Base-by-base conservation (phyloP, 495 filamentous ascomycete genomes). In the Chaetomium fimeti region DNA sequence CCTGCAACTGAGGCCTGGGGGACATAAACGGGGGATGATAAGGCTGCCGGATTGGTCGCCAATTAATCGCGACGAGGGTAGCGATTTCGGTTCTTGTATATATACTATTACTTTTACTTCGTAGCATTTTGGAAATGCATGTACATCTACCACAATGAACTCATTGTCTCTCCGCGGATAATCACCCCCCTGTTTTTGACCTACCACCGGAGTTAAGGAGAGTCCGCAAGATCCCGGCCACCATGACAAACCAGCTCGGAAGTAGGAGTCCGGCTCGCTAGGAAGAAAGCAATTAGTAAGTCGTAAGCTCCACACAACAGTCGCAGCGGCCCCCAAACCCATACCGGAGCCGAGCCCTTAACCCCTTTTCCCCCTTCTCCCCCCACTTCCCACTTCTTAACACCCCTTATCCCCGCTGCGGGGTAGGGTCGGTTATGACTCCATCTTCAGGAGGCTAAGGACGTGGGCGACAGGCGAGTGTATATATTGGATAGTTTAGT, bases 371-470 rank as follows among this genome's bases (percentile, higher is more conserved):
- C 29, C 7, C 29, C 29, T 3, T 7, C 7, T 32, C 29, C 29
- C 29, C 7, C 29, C 29, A 32, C 29, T 32, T 32, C 29, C 29
- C 29, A 32, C 29, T 32, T 32, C 32, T 59, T 65, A 65, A 60
- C 57, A 18, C 32, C 49, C 29, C 40, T 56, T 65, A 65, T 65
- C 63, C 48, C 63, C 63, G 63, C 57, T 43, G 62, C 56, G 62
- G 62, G 62, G 62, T 65, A 59, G 32, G 18, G 25, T 38, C 36
- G 27, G n/a, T 18, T 42, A 29, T 27, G 24, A 52, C 22, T n/a
- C n/a, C 8, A 42, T 25, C 7, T 4, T n/a, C 16, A 55, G 29
- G 28, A 28, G 5, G 4, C 29, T 8, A 18, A 16, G 16, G 7
- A 20, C 12, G 3, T 54, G 45, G 16, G 4, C 5, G 0, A n/a